These are phyloP conservation scores for Leccinum obscurum DNA, from an alignment of 768 basidiomycete genomes.

Conservation along the genomic window DNA sequence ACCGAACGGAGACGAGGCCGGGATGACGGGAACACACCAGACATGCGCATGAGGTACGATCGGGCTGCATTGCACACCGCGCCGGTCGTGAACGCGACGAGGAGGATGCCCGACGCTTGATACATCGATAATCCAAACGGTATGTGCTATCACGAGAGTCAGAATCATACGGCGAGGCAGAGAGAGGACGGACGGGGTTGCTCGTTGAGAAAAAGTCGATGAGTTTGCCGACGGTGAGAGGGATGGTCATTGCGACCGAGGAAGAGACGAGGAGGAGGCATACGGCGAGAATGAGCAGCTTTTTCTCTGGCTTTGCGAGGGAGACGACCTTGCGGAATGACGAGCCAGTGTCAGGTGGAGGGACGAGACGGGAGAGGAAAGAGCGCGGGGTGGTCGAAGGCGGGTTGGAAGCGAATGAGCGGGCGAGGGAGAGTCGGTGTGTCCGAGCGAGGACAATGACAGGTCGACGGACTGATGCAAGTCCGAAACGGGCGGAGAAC, in stretches of 20 bases:
- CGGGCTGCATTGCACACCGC: constrained; percentile 85
- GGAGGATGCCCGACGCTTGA: constrained; percentile 73
- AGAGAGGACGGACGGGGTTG: constrained; percentile 38
- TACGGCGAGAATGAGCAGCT: constrained; percentile 71
- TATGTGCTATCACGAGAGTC: constrained; percentile 50
- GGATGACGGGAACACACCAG: constrained; percentile 47
- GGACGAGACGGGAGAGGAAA: constrained; percentile 29
- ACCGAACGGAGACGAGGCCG: not conserved
- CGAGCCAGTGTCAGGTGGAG: constrained; percentile 45
- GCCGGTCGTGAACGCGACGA: constrained; percentile 81
- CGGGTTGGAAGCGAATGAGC: constrained; percentile 15
- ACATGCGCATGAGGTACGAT: constrained; percentile 81
- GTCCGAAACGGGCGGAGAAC: not conserved
- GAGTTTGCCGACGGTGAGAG: constrained; percentile 88
- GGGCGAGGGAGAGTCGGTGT: constrained; percentile 3
- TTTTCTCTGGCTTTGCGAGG: constrained; percentile 82
- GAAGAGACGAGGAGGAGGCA: constrained; percentile 86
- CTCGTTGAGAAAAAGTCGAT: constrained; percentile 88
- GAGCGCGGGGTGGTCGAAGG: constrained; percentile 1
- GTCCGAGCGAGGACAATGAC: not conserved
- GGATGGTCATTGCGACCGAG: constrained; percentile 88
- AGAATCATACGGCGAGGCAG: not conserved
- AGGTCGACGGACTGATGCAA: not conserved
- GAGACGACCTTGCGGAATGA: constrained; percentile 74
- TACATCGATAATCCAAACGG: constrained; percentile 79